Evolutionary conservation across 2,329 filamentous ascomycete genomes (phyloP).

Genomic region (Simplicillium sp.): DNA sequence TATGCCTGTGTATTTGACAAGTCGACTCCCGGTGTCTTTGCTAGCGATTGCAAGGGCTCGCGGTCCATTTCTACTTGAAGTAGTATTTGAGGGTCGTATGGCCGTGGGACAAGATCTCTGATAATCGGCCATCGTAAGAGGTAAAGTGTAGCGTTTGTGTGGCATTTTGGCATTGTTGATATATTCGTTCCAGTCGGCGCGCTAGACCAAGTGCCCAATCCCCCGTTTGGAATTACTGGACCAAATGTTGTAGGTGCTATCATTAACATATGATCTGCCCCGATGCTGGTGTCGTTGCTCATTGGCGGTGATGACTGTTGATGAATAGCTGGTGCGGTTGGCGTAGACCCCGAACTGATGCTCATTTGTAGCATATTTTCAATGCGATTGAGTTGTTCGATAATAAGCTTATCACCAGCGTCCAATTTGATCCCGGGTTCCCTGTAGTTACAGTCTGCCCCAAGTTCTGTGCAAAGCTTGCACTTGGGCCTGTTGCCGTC

Average conservation of each 20-base stretch:
- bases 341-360: conserved; percentile 37
- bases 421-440: conserved; percentile 83
- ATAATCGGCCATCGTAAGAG: conserved; percentile 75
- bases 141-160: conserved; percentile 72
- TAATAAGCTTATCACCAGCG: conserved; percentile 75
- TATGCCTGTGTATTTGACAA: conserved; percentile 66
- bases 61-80: conserved; percentile 74
- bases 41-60: conserved; percentile 60
- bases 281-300: conserved; percentile 50
- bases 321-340: conserved; percentile 33
- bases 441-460: conserved; percentile 75
- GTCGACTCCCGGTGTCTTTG: conserved; percentile 57
- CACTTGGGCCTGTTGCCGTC: conserved; percentile 76
- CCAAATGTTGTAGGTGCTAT: conserved; percentile 33
- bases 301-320: conserved; percentile 34
- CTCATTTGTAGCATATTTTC: conserved; percentile 69
- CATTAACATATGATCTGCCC: conserved; percentile 35
- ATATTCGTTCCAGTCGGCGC: conserved; percentile 51
- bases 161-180: conserved; percentile 76
- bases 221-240: conserved; percentile 50
- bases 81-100: conserved; percentile 73
- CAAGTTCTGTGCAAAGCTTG: conserved; percentile 72
- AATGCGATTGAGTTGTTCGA: conserved; percentile 69
- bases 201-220: conserved; percentile 63
- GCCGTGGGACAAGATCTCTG: conserved; percentile 63